Evolutionary conservation across 192 early-diverging fungal species (phyloP), one percentile per base, ranked within the genome.

Genomic region (Linnemannia hyalina): DNA sequence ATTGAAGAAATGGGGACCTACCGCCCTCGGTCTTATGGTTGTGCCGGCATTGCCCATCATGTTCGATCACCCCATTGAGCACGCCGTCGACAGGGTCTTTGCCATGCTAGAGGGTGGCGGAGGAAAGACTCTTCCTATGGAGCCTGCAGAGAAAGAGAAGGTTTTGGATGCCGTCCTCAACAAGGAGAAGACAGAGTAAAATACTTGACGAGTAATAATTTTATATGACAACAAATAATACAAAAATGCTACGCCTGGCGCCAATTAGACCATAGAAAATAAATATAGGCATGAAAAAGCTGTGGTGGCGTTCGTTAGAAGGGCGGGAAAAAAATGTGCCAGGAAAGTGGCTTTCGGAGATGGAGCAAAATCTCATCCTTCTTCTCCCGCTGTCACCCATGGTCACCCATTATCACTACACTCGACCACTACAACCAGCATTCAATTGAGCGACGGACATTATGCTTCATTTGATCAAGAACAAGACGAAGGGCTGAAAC

Each of bases 21-120:
- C 94, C 13, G 81, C 82, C 2, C 80, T 90, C 42, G 94, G 94
- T 81, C 88, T 95, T n/a, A 74, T 81, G 41, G 83, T 94, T 41
- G 86, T 95, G 15, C 94, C 94, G 10, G 81, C 91, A 73, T 80
- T 95, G 49, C 94, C 94, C 22, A 84, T 87, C 49, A 90, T 95
- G 78, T 93, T 92, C 74, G 94, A 95, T 82, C 88, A 95, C 46
- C 91, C 93, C 20, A 79, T 93, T 26, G 94, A 95, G 77, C 78
- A 83, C 29, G 78, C 89, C 16, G 89, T 95, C 18, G 94, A 93
- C 73, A 89, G 88, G 47, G 81, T 89, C 13, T 94, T 95, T 84
- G 91, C 93, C 54, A 89, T 84, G 77, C 47, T 91, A 70, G 81
- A 88, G 32, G 60, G 74, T 74, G 55, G 77, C 74, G 42, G 74